Evolutionary conservation across 768 basidiomycete species (phyloP).

Genomic region (Saitozyma sp.): DNA sequence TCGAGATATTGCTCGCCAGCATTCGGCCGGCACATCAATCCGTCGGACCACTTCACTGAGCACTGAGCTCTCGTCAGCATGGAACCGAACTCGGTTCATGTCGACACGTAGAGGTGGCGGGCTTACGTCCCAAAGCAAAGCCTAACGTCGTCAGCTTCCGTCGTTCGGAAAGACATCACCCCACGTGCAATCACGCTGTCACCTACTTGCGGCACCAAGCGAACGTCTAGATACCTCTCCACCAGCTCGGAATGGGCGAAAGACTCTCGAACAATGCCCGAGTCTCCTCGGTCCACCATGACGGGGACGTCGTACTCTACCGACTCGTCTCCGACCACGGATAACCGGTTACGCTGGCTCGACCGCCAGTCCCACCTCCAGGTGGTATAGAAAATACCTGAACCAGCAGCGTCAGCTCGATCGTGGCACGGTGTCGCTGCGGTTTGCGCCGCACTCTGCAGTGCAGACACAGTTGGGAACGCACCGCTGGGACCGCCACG

Average conservation of each 20-base stretch:
- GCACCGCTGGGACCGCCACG: slow-evolving; percentile 3
- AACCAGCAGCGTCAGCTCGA: background rate
- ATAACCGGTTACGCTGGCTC: slow-evolving; percentile 12
- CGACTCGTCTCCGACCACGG: slow-evolving; percentile 2
- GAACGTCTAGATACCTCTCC: slow-evolving; percentile 15
- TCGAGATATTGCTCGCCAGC: background rate
- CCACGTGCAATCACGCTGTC: background rate
- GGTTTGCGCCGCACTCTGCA: background rate
- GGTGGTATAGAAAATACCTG: slow-evolving; percentile 10
- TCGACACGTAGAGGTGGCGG: no score
- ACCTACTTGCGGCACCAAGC: slow-evolving; percentile 8
- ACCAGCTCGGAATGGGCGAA: slow-evolving; percentile 5
- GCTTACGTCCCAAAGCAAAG: no score
- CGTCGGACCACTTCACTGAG: background rate
- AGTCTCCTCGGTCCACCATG: background rate
- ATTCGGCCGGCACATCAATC: background rate
- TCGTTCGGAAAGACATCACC: background rate
- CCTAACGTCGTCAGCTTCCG: no score
- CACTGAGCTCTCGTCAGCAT: background rate
- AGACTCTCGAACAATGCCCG: background rate
- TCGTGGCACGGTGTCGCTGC: no score
- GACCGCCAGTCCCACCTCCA: slow-evolving; percentile 14
- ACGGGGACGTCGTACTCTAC: background rate
- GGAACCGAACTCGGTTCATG: no score
- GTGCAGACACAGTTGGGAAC: background rate